phyloP scores from a whole-genome alignment of 2,329 filamentous ascomycete species.

The Kalmusia sp. region DNA sequence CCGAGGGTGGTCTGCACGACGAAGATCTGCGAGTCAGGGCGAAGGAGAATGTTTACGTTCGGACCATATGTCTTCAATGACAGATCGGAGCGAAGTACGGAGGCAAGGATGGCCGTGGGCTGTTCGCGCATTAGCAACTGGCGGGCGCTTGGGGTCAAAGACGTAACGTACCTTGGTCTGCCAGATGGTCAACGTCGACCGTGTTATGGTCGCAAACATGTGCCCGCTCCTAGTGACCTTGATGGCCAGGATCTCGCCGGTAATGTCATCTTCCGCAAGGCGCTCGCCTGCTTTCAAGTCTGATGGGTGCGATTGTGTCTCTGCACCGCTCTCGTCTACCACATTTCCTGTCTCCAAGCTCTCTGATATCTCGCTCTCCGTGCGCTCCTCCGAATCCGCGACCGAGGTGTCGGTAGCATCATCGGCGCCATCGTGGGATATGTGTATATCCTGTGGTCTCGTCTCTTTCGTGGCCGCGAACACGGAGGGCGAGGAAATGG shows the following conservation, averaged over 20 bases:
- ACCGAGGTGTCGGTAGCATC: slow-evolving; percentile 11
- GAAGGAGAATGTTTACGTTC: slow-evolving; percentile 83
- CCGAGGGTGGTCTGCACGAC: slow-evolving; percentile 86
- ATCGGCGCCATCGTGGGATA: slow-evolving; percentile 66
- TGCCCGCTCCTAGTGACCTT: slow-evolving; percentile 81
- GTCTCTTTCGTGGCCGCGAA: slow-evolving; percentile 78
- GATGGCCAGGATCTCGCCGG: slow-evolving; percentile 76
- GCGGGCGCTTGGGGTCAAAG: slow-evolving; percentile 15
- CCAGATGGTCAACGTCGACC: slow-evolving; percentile 89
- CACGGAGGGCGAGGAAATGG: slow-evolving; percentile 81
- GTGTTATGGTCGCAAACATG: slow-evolving; percentile 86
- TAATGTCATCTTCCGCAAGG: slow-evolving; percentile 41
- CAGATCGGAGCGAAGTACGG: slow-evolving; percentile 79
- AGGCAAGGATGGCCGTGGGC: slow-evolving; percentile 87
- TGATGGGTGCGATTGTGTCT: slow-evolving; percentile 9
- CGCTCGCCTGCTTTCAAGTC: slow-evolving; percentile 14
- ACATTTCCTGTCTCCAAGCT: slow-evolving; percentile 4
- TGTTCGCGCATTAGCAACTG: slow-evolving; percentile 50
- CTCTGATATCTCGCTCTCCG: slow-evolving; percentile 18
- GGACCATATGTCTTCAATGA: slow-evolving; percentile 85
- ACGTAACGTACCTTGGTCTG: slow-evolving; percentile 82
- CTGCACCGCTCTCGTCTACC: slow-evolving; percentile 20
- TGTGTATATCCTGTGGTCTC: slow-evolving; percentile 60
- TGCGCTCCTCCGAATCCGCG: slow-evolving; percentile 16
- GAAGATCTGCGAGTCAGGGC: slow-evolving; percentile 90